Base-by-base conservation (phyloP, 2,329 filamentous ascomycete genomes). In the Byssothecium circinans region DNA sequence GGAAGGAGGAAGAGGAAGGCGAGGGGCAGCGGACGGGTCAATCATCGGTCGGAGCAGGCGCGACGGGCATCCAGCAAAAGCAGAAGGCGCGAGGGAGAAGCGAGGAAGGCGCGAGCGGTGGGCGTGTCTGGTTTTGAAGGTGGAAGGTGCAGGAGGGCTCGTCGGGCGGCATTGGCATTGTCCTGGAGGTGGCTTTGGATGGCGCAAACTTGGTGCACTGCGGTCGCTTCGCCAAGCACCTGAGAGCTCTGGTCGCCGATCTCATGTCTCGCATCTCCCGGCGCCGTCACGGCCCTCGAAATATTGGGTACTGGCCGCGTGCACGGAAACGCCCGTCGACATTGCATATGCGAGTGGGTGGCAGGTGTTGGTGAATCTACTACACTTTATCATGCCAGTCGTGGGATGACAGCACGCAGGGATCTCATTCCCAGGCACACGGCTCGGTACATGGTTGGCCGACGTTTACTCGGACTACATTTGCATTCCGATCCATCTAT, bases 11-110 rank as follows among this genome's bases (percentile, higher is more conserved):
- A 49, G 47, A 50, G 20, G 34, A 47, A 54, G 22, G 54, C 44
- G 57, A 52, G 58, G 58, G 53, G 43, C 39, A 49, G 48, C 43
- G 49, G 54, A 52, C 58, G 48, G 58, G 49, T 56, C 56, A 45
- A 57, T 61, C 64, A 64, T 65, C 51, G 52, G 55, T 57, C 45
- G 57, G 39, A 33, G 52, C 43, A 49, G 52, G 29, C 29, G 12
- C 12, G 12, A 32, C 29, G 7, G 29, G 29, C 29, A 32, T 32
- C 29, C 14, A 32, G 29, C 29, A 14, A 12, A 32, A 32, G 29
- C n/a, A n/a, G n/a, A n/a, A 12, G 12, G 29, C 29, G 29, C 32
- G 27, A 17, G 45, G 46, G 39, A n/a, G 10, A 32, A n/a, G 29
- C 29, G 29, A 4, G 10, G 29, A 32, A 4, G 23, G 32, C 7